These are phyloP conservation scores for Xylaria castorea DNA, from an alignment of 495 filamentous ascomycete genomes.

Conservation along the genomic window DNA sequence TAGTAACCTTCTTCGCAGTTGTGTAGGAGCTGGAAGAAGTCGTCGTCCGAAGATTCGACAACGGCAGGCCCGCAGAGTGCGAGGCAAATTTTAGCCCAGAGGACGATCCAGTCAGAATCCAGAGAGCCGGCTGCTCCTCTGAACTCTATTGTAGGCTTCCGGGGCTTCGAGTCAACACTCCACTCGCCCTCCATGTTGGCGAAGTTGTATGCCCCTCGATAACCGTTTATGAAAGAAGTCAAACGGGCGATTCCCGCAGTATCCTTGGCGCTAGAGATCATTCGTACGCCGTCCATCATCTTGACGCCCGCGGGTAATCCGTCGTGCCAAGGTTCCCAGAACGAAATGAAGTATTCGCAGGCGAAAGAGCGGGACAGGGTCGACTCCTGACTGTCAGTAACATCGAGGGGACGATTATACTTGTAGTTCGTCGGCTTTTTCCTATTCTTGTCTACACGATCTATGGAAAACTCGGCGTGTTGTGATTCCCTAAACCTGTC, in stretches of 20 bases:
- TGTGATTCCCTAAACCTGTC: not conserved
- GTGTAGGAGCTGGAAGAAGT: constrained; percentile 13
- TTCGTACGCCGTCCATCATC: constrained; percentile 1
- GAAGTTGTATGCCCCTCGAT: constrained; percentile 19
- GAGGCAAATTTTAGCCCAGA: constrained; percentile 19
- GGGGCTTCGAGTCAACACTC: not conserved
- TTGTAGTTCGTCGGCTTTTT: constrained; percentile 1
- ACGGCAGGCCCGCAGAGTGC: constrained; percentile 3
- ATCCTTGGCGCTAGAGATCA: not conserved
- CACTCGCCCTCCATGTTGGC: not conserved
- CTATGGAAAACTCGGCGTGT: not conserved
- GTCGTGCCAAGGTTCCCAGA: not conserved
- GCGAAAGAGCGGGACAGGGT: constrained; percentile 4
- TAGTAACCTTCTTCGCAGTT: not conserved
- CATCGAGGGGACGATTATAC: not conserved
- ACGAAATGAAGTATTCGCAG: not conserved
- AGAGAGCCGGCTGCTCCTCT: not conserved
- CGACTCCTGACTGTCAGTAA: not conserved
- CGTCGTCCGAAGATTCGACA: not conserved
- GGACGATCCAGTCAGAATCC: not conserved
- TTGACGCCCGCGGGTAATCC: not conserved
- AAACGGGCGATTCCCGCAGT: not conserved
- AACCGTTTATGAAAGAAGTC: not conserved
- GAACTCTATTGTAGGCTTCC: constrained; percentile 11
- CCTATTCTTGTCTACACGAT: not conserved